phyloP scores from a whole-genome alignment of 2,329 filamentous ascomycete species.

The Sclerotinia nivalis region DNA sequence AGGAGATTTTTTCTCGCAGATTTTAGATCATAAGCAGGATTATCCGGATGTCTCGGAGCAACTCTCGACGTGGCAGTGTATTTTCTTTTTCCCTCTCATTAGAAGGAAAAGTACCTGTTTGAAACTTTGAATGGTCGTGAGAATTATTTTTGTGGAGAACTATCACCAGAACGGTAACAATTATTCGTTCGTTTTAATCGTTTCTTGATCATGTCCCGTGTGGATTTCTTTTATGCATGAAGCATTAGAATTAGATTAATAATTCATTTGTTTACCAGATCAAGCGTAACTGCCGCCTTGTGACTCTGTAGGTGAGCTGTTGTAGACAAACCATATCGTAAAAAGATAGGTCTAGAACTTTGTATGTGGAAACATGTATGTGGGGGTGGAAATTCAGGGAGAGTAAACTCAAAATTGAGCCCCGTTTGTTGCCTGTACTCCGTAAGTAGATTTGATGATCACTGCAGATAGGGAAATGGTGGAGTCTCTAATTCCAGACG shows the following conservation, averaged over 20 bases:
- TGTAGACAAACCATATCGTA: conserved; percentile 15
- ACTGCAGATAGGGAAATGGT: conserved; percentile 17
- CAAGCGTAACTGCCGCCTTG: conserved; percentile 24
- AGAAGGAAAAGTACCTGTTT: conserved; percentile 1
- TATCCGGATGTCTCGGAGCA: conserved; percentile 24
- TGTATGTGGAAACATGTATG: conserved; percentile 3
- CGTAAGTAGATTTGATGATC: conserved; percentile 6
- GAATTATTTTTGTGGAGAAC: neutral
- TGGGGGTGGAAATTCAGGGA: conserved; percentile 21
- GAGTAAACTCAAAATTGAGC: neutral
- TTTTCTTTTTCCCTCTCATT: neutral
- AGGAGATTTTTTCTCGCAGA: neutral
- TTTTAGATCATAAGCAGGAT: neutral
- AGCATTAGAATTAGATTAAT: conserved; percentile 18
- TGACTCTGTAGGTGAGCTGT: conserved; percentile 8
- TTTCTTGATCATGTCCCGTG: neutral
- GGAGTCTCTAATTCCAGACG: neutral
- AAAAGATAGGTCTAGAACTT: conserved; percentile 22
- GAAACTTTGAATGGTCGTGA: neutral
- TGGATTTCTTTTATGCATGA: conserved; percentile 9
- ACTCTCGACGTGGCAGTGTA: conserved; percentile 22
- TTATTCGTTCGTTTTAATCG: neutral
- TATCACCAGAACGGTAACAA: conserved; percentile 14
- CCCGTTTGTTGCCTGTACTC: conserved; percentile 11
- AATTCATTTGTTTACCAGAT: conserved; percentile 15